Evolutionary conservation across 495 filamentous ascomycete genomes (phyloP).

Genomic region (Apiosordaria backusii): DNA sequence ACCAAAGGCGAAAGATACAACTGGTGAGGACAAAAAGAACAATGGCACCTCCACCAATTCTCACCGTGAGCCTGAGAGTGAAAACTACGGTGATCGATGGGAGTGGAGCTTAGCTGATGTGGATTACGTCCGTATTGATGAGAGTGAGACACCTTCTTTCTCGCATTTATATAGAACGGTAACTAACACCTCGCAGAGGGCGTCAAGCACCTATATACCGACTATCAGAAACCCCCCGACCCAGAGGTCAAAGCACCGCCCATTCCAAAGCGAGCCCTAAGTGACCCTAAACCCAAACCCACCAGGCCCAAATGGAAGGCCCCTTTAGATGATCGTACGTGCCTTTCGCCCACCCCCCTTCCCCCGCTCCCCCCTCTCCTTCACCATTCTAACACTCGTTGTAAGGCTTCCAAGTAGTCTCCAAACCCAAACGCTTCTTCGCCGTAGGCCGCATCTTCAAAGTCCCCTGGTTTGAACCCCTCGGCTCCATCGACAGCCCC

Average conservation of each 20-base stretch:
- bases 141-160: neutral
- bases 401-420: conserved; percentile 23
- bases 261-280: neutral
- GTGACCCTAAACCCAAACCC: neutral
- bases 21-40: neutral
- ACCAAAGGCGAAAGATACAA: neutral
- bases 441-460: conserved; percentile 36
- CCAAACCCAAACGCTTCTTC: conserved; percentile 44
- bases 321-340: conserved; percentile 17
- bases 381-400: neutral
- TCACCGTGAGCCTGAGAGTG: neutral
- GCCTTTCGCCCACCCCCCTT: neutral
- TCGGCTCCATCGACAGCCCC: neutral
- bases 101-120: conserved; percentile 2
- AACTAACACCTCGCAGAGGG: conserved; percentile 6
- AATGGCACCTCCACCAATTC: neutral
- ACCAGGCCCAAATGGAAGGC: neutral
- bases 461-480: conserved; percentile 34
- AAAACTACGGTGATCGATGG: conserved; percentile 20
- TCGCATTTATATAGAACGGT: neutral
- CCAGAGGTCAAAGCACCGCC: neutral
- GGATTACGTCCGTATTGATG: conserved; percentile 12
- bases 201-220: conserved; percentile 8
- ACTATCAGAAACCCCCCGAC: conserved; percentile 10
- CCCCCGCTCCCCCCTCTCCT: too few relatives aligned